Base-by-base conservation (phyloP, 192 early-diverging fungal genomes). In the Coemansia nantahalensis region DNA sequence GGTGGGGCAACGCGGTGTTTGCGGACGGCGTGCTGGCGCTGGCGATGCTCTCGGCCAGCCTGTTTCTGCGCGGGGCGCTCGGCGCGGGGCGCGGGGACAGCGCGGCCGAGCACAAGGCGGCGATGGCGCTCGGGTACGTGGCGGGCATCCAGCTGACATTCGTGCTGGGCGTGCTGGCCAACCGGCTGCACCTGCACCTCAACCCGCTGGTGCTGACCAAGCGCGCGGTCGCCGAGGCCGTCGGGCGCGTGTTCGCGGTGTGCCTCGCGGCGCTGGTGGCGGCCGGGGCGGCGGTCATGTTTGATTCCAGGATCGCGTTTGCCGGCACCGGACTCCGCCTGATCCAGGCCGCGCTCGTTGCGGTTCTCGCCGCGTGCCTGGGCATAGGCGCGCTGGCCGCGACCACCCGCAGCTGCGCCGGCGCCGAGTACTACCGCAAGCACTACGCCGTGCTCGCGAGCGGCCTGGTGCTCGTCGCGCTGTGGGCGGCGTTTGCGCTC, bases 401-500 rank as follows among this genome's bases (percentile, higher is more conserved):
- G 15, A 23, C 12, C 26, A 16, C 41, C 21, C 39, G 42, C 22
- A 18, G 32, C 5, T 28, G 32, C 8, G 18, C 17, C 1, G 56
- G 57, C 6, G 33, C 56, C 17, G n/a, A 26, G 12, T 30, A 45
- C 18, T 60, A 59, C 38, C 43, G 44, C 28, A 46, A 48, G n/a
- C 65, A 68, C 14, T 50, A 45, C 14, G 48, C 38, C 5, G 26
- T 36, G 2, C 14, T 50, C 0, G 14, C 46, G 2, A 15, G 33
- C 22, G 17, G 45, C 14, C 22, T 68, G 1, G 4, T 48, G 18
- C 35, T 60, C 14, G 5, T 68, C 34, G 50, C 52, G 0, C 14
- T 68, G 40, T 68, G 65, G 65, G 65, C 57, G 19, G 46, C 26
- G 8, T 67, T 31, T 12, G 44, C 39, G 51, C 52, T 39, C n/a